phyloP scores from a whole-genome alignment of 2,329 filamentous ascomycete genomes.

The Nemania serpens region DNA sequence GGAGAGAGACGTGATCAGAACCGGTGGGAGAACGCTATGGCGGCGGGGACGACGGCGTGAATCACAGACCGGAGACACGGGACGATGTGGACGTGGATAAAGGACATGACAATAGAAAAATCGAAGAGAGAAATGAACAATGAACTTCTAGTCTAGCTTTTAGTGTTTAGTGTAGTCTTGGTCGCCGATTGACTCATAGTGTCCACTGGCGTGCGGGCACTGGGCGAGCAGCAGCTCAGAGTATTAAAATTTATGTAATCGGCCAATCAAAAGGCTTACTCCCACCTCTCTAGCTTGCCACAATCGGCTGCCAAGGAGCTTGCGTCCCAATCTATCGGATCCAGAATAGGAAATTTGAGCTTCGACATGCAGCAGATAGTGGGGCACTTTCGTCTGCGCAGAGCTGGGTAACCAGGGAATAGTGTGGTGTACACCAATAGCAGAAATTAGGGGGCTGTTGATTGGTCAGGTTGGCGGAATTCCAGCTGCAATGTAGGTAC shows the following conservation, averaged over 20 bases:
- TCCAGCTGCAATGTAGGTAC: no score
- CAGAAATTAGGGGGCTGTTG: neutral
- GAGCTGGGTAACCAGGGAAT: no score
- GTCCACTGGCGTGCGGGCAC: slow-evolving; percentile 9
- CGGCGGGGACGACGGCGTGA: neutral
- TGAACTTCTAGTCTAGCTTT: no score
- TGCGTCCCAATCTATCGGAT: slow-evolving; percentile 24
- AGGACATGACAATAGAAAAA: neutral
- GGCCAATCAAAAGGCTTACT: slow-evolving; percentile 6
- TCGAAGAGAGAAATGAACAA: neutral
- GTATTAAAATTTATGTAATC: slow-evolving; percentile 6
- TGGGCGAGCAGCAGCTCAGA: neutral
- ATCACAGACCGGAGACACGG: neutral
- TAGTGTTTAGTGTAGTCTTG: neutral
- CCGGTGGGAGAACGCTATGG: neutral
- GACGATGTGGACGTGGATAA: no score
- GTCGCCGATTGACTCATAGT: slow-evolving; percentile 26
- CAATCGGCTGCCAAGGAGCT: slow-evolving; percentile 14
- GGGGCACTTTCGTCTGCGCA: neutral
- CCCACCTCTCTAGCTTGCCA: slow-evolving; percentile 12
- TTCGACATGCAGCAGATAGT: slow-evolving; percentile 9
- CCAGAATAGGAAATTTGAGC: slow-evolving; percentile 16
- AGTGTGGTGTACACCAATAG: no score
- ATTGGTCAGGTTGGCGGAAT: no score
- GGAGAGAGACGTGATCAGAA: neutral